Evolutionary conservation across 2,329 filamentous ascomycete genomes (phyloP), one percentile per base, ranked within the genome.

Genomic region (Calonectria naviculata): DNA sequence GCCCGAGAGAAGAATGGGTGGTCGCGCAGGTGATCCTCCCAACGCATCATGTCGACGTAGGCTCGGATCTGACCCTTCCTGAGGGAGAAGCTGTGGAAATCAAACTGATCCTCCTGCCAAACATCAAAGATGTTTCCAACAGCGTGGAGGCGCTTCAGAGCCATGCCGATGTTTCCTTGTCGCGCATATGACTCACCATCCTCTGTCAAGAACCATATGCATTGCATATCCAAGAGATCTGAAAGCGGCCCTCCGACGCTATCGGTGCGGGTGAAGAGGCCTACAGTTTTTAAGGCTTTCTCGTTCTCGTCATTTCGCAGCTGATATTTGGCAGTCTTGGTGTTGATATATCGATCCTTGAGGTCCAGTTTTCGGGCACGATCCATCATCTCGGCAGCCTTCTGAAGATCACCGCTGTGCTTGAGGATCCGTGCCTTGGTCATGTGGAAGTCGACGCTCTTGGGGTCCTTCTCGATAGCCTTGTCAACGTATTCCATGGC

Each of bases 51-150:
- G 78, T 98, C 95, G 46, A 99, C 87, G 81, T 99, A 99, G 1
- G 97, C 94, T 68, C 96, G 89, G 71, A 98, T 94, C 87, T 98
- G 96, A 17, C 97, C 97, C 84, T 98, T 99, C 24, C 97, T 89
- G n/a, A 99, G 87, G 24, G 95, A 98, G 84, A 99, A 99, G 81
- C 92, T 95, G 87, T 99, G 97, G 87, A 99, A 99, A 82, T 99
- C 97, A 79, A 98, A 98, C 80, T 99, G 97, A 78, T 99, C 97
- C 82, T 99, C 97, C 81, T 97, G 93, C 97, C 97, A 99, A 24
- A 95, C 92, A 75, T 98, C 96, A 79, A 99, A 99, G 75, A 99
- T 97, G 83, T 94, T 95, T 82, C 93, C 93, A 68, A 99, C 90
- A 26, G 94, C 89, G 75, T 95, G 94, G 83, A 98, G 96, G 61